Base-by-base conservation (phyloP, 163 green algal genomes). In the Chlorella variabilis region DNA sequence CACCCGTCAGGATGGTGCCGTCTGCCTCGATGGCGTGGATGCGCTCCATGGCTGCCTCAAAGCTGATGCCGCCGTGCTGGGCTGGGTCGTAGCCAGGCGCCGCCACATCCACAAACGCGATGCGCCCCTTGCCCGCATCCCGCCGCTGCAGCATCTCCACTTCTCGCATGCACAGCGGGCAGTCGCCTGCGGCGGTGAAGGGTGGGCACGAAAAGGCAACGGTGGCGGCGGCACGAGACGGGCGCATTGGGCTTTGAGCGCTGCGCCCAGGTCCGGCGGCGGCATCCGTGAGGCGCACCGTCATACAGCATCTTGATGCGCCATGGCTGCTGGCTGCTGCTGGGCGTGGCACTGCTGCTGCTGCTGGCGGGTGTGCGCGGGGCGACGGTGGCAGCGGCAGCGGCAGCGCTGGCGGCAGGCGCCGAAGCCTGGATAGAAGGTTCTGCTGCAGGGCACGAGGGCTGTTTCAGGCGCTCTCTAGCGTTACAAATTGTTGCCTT, bases 101-200 rank as follows among this genome's bases (percentile, higher is more conserved):
- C 3, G 92, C 88, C 25, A 98, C 96, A 84, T 99, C 95, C 2
- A 98, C 96, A 87, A 99, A 98, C 33, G 90, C 78, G 18, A 99
- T 97, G 42, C 89, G 91, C 29, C 89, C 86, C 18, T 86, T 78
- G 25, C 82, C 88, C 77, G 80, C 85, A 66, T 98, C 93, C n/a
- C 93, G 78, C 39, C 66, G 77, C 45, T 77, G 65, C 75, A 96
- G 77, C 85, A 95, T 94, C 45, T 92, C 86, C 34, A 98, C 92
- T 83, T 98, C 94, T 29, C 92, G 92, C 89, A 97, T 93, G 86
- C 96, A 98, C 34, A 98, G 80, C 0, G 93, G 92, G 85, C 96
- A 99, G 8, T 97, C 95, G 1, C 70, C 68, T 75, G 68, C 34
- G 33, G 23, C 2, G 62, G 38, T 21, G 2, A 34, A 36, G 23